Conservation (phyloP, 2,329 filamentous ascomycete genomes). For the Penicillium concentricum region DNA sequence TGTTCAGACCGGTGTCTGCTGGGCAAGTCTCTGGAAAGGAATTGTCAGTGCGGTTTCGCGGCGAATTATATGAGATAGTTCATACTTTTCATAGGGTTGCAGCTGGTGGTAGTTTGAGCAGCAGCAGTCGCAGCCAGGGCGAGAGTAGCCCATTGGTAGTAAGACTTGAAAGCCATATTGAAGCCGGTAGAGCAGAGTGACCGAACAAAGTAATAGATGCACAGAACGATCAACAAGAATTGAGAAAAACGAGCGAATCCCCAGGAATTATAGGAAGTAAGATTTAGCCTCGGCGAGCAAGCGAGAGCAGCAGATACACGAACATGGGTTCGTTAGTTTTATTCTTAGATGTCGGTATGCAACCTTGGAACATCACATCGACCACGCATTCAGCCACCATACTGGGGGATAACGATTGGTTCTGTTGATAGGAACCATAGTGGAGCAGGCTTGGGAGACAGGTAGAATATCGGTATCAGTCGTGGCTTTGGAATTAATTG, state of each 20-base stretch:
- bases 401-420: neutral
- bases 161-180: slow-evolving; percentile 22
- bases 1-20: slow-evolving; percentile 66
- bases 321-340: neutral
- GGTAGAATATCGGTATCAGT: neutral
- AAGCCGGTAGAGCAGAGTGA: neutral
- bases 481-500: neutral
- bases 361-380: slow-evolving; percentile 2
- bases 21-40: slow-evolving; percentile 56
- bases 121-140: slow-evolving; percentile 27
- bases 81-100: slow-evolving; percentile 60
- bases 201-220: neutral
- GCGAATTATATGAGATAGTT: neutral
- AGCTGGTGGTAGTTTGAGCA: slow-evolving; percentile 74
- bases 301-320: neutral
- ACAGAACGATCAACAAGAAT: neutral
- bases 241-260: neutral
- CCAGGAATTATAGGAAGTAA: neutral
- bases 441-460: neutral
- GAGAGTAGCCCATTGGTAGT: slow-evolving; percentile 28
- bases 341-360: neutral
- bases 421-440: neutral
- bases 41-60: neutral
- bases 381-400: neutral
- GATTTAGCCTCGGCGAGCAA: neutral